These are phyloP conservation scores for Melastoma malabathricum DNA, from an alignment of 345 rosid genomes.

Conservation along the genomic window DNA sequence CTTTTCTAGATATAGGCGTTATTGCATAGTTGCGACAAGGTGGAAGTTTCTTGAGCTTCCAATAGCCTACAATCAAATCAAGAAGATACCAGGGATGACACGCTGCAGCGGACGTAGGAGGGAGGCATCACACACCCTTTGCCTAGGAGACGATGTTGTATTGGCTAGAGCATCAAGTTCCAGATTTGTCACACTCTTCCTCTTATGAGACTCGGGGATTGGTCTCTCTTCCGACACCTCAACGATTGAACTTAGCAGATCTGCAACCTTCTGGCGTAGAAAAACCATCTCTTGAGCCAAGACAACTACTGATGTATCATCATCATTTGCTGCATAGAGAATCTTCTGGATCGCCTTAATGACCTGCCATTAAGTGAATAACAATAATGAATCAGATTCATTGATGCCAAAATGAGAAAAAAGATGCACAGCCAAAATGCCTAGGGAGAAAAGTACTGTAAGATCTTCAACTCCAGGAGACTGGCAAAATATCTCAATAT, in stretches of 20 bases:
- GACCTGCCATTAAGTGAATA: slow-evolving; percentile 25
- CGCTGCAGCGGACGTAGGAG: slow-evolving; percentile 77
- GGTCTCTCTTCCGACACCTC: slow-evolving; percentile 55
- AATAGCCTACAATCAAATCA: slow-evolving; percentile 13
- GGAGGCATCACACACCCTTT: slow-evolving; percentile 70
- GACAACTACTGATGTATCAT: neutral
- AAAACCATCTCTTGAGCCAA: slow-evolving; percentile 15
- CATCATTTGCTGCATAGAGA: slow-evolving; percentile 50
- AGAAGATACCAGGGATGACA: slow-evolving; percentile 73
- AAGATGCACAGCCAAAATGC: neutral
- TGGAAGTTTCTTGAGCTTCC: too few relatives aligned
- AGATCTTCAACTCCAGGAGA: slow-evolving; percentile 47
- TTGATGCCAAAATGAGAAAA: neutral
- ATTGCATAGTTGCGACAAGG: too few relatives aligned
- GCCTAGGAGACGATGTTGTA: slow-evolving; percentile 60
- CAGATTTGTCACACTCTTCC: slow-evolving; percentile 50
- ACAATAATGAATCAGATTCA: neutral
- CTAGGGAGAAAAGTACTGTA: slow-evolving; percentile 27
- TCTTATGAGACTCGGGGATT: slow-evolving; percentile 47
- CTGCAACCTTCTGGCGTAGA: slow-evolving; percentile 21
- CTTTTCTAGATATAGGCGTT: too few relatives aligned
- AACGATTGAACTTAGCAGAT: slow-evolving; percentile 39
- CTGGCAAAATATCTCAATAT: slow-evolving; percentile 82
- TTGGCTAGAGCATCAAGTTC: slow-evolving; percentile 64
- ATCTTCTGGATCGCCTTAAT: slow-evolving; percentile 70